A percentile compares a stretch with the other conserved stretches of the same genome.
These are phyloP conservation scores for Musa troglodytarum DNA, from an alignment of 176 grass and related monocot species.

Conservation along the genomic window DNA sequence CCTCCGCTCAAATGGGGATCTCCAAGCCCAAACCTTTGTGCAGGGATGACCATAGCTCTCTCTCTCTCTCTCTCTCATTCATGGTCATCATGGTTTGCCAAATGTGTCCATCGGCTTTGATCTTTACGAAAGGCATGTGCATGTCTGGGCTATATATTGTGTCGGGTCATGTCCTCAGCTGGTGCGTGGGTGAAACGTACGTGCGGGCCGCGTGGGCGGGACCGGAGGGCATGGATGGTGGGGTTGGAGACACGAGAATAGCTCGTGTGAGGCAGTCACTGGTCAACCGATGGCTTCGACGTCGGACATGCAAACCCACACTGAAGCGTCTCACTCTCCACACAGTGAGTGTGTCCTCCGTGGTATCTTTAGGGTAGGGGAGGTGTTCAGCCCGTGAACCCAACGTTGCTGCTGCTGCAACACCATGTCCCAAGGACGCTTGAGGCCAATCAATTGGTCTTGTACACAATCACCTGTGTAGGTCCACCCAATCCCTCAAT, in stretches of 20 bases:
- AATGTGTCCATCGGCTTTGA: neutral
- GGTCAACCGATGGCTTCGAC: neutral
- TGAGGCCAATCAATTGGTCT: too few relatives aligned
- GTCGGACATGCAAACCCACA: neutral
- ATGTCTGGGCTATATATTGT: conserved; percentile 1
- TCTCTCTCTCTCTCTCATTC: too few relatives aligned
- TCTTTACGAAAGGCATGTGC: neutral
- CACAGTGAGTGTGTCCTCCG: neutral
- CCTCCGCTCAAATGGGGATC: too few relatives aligned
- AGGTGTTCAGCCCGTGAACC: neutral
- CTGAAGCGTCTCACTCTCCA: neutral
- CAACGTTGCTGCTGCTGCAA: neutral
- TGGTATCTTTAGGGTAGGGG: neutral
- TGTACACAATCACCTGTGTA: too few relatives aligned
- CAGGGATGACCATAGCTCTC: too few relatives aligned
- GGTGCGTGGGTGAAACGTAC: too few relatives aligned
- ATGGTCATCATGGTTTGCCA: neutral
- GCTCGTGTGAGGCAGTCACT: neutral
- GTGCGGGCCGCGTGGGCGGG: neutral
- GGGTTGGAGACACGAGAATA: neutral
- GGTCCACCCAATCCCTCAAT: too few relatives aligned
- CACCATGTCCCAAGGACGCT: too few relatives aligned
- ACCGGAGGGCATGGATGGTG: neutral
- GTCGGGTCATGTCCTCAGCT: neutral
- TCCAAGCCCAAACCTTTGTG: too few relatives aligned